These are phyloP conservation scores for Lagerstroemia speciosa DNA, from an alignment of 345 rosid genomes.

Conservation along the genomic window DNA sequence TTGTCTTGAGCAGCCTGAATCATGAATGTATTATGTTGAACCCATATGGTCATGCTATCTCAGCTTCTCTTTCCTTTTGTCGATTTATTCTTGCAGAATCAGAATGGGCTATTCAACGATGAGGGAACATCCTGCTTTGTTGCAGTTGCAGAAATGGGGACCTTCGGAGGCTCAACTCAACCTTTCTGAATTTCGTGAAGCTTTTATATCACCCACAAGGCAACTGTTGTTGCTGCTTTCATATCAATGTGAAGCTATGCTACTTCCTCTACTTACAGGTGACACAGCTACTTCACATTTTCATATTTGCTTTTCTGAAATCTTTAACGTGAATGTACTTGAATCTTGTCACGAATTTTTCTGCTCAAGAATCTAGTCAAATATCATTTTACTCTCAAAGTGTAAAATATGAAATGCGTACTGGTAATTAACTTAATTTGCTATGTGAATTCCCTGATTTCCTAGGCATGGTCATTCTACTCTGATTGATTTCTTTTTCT, in stretches of 20 bases:
- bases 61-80: not conserved
- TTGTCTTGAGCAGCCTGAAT: not conserved
- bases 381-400: conserved; percentile 1
- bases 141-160: conserved; percentile 79
- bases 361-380: not conserved
- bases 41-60: not conserved
- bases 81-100: conserved; percentile 7
- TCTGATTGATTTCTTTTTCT: conserved; percentile 6
- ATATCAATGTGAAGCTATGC: conserved; percentile 52
- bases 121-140: conserved; percentile 42
- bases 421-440: not conserved
- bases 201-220: conserved; percentile 83
- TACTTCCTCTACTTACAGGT: conserved; percentile 71
- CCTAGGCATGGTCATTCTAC: not conserved
- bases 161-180: conserved; percentile 45
- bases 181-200: conserved; percentile 77
- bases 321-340: not conserved
- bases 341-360: not conserved
- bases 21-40: not conserved
- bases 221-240: conserved; percentile 58
- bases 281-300: conserved; percentile 9
- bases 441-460: not conserved
- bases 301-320: not conserved
- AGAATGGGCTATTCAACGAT: conserved; percentile 45
- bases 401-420: not conserved